Percentiles rank a stretch among this genome's conserved stretches.
phyloP scores from a whole-genome alignment of 2,329 filamentous ascomycete species.

The Ophiostoma angusticollis region DNA sequence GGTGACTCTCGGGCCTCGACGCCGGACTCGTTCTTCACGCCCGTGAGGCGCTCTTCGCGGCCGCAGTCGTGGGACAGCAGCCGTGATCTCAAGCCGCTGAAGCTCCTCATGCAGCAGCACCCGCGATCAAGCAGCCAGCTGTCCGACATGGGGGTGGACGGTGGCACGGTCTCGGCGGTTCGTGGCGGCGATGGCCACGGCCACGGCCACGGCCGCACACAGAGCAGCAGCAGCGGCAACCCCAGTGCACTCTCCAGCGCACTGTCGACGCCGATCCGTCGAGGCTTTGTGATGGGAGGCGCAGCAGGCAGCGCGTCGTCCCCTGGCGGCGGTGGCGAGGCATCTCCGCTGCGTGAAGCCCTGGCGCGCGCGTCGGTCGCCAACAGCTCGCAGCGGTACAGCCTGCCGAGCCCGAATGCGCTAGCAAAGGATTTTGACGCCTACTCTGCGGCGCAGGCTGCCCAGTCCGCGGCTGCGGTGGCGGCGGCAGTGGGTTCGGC shows the following conservation, averaged over 20 bases:
- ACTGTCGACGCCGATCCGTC: conserved; percentile 4
- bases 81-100: conserved; percentile 67
- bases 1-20: not conserved
- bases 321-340: conserved; percentile 19
- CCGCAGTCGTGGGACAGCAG: conserved; percentile 50
- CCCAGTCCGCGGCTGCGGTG: not conserved
- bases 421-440: conserved; percentile 8
- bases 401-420: conserved; percentile 11
- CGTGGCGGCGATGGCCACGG: conserved; percentile 16
- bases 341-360: conserved; percentile 13
- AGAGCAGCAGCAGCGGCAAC: not conserved
- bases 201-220: not conserved
- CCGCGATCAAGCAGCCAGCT: conserved; percentile 23
- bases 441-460: conserved; percentile 3
- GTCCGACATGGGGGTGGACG: conserved; percentile 10
- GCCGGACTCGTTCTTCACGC: conserved; percentile 13
- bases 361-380: conserved; percentile 10
- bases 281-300: conserved; percentile 6
- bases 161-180: no score
- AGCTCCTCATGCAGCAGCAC: conserved; percentile 54
- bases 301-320: conserved; percentile 1
- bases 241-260: not conserved
- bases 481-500: no score
- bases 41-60: conserved; percentile 29
- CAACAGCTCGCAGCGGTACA: conserved; percentile 9